Evolutionary conservation across 176 grass and related monocot species (phyloP), one percentile per base, ranked within the genome.

Genomic region (Oryza meridionalis): DNA sequence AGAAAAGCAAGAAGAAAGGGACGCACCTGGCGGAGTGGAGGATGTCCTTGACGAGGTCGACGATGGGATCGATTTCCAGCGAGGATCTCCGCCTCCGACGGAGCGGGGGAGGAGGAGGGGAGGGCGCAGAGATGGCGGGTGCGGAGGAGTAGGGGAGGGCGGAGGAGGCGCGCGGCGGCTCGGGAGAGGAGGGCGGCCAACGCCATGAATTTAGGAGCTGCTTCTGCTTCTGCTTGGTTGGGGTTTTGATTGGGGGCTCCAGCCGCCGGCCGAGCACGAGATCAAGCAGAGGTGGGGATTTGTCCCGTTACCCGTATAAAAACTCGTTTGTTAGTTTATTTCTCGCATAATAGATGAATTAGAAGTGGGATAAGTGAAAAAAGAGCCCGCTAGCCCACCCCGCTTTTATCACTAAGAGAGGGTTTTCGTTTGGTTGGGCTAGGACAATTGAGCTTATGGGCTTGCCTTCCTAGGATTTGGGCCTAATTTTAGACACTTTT

Each of bases 111-210:
- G 35, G 35, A 37, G 35, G 35, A 37, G 35, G 35, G 81, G 47
- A 65, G 51, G 70, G 49, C 35, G 46, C 69, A 90, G 74, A 91
- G 38, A 5, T 42, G 80, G 14, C 85, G 80, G 66, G 22, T 13
- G 22, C 76, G 9, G 50, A 17, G 49, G 38, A 51, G 25, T 33
- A 38, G 55, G 25, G 7, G 11, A 9, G 32, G 55, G 31, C 26
- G 81, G 45, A 88, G 88, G 82, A 87, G 69, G 70, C 75, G 75
- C n/a, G 85, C 29, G 62, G 82, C 77, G 5, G 61, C 80, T 38
- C 77, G 61, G 17, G 76, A 59, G 13, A 88, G 74, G 29, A 49
- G 88, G n/a, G 75, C 82, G 53, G 77, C 21, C 64, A 85, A 51
- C 35, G 82, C 77, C 88, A 89, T 89, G 37, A 6, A 31, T 31